A percentile compares a stretch with the other conserved stretches of the same genome.
phyloP scores from a whole-genome alignment of 257 asterid genomes.

The Nicotiana benthamiana region DNA sequence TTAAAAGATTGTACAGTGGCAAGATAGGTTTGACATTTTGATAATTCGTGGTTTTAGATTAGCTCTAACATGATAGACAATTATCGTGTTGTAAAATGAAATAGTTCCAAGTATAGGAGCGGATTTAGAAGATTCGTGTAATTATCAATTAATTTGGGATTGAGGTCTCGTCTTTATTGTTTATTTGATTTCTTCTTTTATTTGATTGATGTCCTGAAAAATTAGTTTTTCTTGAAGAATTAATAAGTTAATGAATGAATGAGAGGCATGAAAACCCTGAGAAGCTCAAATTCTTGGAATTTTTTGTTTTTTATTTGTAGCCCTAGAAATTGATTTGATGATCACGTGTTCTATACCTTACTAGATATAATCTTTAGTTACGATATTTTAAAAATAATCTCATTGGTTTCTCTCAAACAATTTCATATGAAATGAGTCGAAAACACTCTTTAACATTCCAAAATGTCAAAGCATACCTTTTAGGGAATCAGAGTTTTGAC shows the following conservation, averaged over 20 bases:
- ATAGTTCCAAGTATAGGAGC: neutral
- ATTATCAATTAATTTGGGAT: neutral
- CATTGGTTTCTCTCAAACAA: neutral
- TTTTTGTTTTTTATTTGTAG: neutral
- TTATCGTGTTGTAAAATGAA: neutral
- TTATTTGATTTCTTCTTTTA: neutral
- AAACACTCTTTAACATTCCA: neutral
- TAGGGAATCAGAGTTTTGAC: neutral
- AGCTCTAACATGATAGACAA: neutral
- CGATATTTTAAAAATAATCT: neutral
- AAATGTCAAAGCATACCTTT: neutral
- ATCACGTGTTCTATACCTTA: neutral
- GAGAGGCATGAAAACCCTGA: neutral
- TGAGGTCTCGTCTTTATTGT: neutral
- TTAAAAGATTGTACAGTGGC: too few relatives aligned
- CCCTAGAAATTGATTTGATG: neutral
- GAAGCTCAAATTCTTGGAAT: neutral
- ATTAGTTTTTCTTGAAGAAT: neutral
- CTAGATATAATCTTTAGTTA: neutral
- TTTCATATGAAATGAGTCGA: neutral
- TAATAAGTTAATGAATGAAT: neutral
- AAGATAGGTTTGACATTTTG: too few relatives aligned
- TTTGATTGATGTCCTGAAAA: neutral
- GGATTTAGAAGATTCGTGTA: neutral
- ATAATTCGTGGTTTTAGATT: too few relatives aligned